Evolutionary conservation across 805 yeast species (phyloP).

Genomic region (Candida palmyrensis): DNA sequence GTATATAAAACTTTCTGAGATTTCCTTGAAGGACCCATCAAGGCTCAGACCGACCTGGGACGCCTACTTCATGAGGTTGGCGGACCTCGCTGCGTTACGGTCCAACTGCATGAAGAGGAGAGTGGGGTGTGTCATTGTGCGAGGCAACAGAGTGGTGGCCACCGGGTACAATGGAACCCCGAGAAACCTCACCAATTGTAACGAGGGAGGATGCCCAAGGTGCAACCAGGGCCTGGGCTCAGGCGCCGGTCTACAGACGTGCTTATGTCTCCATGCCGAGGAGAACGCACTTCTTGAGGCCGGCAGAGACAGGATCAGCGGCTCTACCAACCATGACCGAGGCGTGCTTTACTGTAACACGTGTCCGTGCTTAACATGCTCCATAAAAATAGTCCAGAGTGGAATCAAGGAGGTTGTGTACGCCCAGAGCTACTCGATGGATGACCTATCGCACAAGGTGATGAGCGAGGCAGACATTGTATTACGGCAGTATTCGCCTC

Average conservation of each 20-base stretch:
- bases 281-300: conserved; percentile 94
- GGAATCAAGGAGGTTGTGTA: conserved; percentile 92
- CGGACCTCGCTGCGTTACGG: conserved; percentile 87
- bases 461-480: conserved; percentile 68
- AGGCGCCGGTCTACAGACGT: conserved; percentile 71
- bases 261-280: conserved; percentile 94
- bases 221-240: conserved; percentile 68
- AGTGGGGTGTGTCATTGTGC: conserved; percentile 93
- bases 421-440: conserved; percentile 92
- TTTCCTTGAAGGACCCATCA: conserved; percentile 27
- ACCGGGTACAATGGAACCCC: conserved; percentile 99
- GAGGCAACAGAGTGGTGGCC: conserved; percentile 81
- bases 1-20: conserved; percentile 34
- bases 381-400: conserved; percentile 89
- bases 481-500: conserved; percentile 49
- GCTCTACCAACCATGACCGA: conserved; percentile 5
- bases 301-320: conserved; percentile 71
- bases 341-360: conserved; percentile 84
- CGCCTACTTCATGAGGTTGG: conserved; percentile 88
- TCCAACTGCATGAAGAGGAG: conserved; percentile 96
- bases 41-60: conserved; percentile 94
- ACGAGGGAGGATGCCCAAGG: conserved; percentile 91
- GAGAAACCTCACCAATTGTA: conserved; percentile 78
- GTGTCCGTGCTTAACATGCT: conserved; percentile 94
- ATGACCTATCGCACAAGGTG: conserved; percentile 64